A percentile compares a stretch with the other conserved stretches of the same genome.
phyloP scores from a whole-genome alignment of 305 asterid genomes.

The Solanum hybrid region DNA sequence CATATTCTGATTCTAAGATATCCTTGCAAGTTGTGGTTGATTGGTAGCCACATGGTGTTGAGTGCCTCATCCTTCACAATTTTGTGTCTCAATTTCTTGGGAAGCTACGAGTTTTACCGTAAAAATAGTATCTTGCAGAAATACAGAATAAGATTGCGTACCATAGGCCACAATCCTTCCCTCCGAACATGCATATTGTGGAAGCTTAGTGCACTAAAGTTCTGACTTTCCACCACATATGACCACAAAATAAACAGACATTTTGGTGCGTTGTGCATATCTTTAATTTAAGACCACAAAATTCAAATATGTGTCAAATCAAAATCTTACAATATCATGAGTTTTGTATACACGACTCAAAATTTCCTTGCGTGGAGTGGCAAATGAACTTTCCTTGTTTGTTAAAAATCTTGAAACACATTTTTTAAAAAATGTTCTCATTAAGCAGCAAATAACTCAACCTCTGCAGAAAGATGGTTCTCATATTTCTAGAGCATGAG shows the following conservation, averaged over 20 bases:
- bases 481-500: background rate
- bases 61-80: background rate
- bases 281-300: rapidly evolving
- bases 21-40: background rate
- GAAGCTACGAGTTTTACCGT: rapidly evolving
- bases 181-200: background rate
- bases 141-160: background rate
- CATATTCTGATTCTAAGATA: background rate
- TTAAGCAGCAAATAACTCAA: background rate
- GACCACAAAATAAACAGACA: too few relatives aligned
- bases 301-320: background rate
- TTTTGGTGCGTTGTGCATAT: background rate
- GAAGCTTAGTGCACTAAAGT: background rate
- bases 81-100: background rate
- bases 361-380: background rate
- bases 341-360: background rate
- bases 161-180: background rate
- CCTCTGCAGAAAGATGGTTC: background rate
- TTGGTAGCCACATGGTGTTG: background rate
- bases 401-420: background rate
- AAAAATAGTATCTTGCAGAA: background rate
- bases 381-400: background rate
- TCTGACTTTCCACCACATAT: too few relatives aligned
- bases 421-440: background rate
- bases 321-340: background rate